A percentile compares a stretch with the other conserved stretches of the same genome.
phyloP scores from a whole-genome alignment of 345 rosid species.

The Eucalyptus victrix region DNA sequence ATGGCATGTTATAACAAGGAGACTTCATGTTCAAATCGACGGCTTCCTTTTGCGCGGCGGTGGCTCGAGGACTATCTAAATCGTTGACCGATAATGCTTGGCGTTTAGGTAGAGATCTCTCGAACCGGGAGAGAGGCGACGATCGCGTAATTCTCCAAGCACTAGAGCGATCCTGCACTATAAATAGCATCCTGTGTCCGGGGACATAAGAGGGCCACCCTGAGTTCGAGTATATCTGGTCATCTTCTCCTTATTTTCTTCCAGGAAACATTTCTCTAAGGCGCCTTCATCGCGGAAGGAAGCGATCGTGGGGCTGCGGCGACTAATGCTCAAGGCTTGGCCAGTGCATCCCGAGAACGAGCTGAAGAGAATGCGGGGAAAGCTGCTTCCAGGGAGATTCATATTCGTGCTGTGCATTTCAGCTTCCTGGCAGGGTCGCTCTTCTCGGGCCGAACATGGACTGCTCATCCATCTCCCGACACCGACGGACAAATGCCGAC shows the following conservation, averaged over 20 bases:
- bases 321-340: background rate
- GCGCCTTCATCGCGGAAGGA: background rate
- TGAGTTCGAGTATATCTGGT: background rate
- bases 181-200: background rate
- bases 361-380: conserved; percentile 51
- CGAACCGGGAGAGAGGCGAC: background rate
- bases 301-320: background rate
- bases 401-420: conserved; percentile 40
- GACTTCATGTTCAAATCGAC: background rate
- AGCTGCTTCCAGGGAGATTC: conserved; percentile 53
- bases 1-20: background rate
- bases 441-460: conserved; percentile 34
- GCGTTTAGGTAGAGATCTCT: background rate
- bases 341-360: conserved; percentile 6
- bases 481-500: conserved; percentile 1
- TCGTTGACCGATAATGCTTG: background rate
- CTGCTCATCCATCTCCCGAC: background rate
- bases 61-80: background rate
- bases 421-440: conserved; percentile 74
- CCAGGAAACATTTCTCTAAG: background rate
- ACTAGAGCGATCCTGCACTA: background rate
- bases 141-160: background rate
- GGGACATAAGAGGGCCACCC: background rate
- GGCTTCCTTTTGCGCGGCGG: background rate
- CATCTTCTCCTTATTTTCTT: background rate